phyloP scores from a whole-genome alignment of 768 basidiomycete genomes.

The Suillus fuscotomentosus region DNA sequence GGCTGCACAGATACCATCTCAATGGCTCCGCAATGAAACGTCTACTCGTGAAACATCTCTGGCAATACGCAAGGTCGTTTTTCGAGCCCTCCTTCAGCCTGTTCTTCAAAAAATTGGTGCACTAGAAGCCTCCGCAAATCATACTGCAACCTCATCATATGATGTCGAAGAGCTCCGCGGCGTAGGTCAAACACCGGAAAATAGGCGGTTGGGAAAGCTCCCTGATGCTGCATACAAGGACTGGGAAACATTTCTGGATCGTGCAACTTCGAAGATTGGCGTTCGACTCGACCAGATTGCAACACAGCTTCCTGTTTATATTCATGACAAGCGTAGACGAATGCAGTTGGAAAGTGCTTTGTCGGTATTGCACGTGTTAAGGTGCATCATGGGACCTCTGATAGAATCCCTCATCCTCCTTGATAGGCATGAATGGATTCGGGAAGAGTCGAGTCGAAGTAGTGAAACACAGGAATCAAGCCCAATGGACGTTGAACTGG shows the following conservation, averaged over 20 bases:
- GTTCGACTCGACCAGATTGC: constrained; percentile 16
- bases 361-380: constrained; percentile 60
- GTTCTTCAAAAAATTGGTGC: constrained; percentile 14
- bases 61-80: constrained; percentile 66
- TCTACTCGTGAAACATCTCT: constrained; percentile 39
- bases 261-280: constrained; percentile 26
- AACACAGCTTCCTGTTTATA: constrained; percentile 19
- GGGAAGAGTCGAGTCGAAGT: constrained; percentile 34
- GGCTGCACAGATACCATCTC: constrained; percentile 66
- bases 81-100: constrained; percentile 61
- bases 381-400: constrained; percentile 67
- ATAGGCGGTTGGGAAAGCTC: constrained; percentile 52
- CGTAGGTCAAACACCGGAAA: constrained; percentile 39
- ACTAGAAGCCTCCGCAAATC: constrained; percentile 4
- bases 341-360: constrained; percentile 40
- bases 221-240: constrained; percentile 47
- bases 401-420: constrained; percentile 64
- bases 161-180: constrained; percentile 14
- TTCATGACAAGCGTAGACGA: constrained; percentile 20
- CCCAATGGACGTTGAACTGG: constrained; percentile 39
- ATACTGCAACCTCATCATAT: neutral
- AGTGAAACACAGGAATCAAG: constrained; percentile 10
- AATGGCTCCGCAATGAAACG: constrained; percentile 49
- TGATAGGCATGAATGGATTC: constrained; percentile 62
- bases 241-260: constrained; percentile 49